Evolutionary conservation across 345 rosid genomes (phyloP).

Genomic region (Rhodamnia rubescens): DNA sequence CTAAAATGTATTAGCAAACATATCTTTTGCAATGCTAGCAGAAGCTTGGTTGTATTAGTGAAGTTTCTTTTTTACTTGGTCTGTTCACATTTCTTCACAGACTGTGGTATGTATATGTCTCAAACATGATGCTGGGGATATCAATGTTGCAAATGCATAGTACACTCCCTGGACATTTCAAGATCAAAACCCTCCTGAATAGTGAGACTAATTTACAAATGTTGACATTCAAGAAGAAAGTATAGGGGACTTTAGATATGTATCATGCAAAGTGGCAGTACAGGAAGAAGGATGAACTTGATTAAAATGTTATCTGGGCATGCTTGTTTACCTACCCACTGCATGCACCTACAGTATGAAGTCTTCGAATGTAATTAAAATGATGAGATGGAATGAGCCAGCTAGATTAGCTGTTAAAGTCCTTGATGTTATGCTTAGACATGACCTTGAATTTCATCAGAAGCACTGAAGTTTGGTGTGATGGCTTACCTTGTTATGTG

Average conservation of each 20-base stretch:
- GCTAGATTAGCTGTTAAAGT: background rate
- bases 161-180: background rate
- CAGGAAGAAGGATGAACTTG: background rate
- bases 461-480: background rate
- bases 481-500: background rate
- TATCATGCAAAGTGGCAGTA: background rate
- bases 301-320: background rate
- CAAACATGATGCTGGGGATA: background rate
- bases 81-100: background rate
- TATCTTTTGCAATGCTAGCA: background rate
- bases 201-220: background rate
- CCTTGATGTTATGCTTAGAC: background rate
- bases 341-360: background rate
- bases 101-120: background rate
- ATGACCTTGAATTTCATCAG: background rate
- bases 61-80: background rate
- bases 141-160: background rate
- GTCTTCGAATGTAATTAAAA: background rate
- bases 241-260: background rate
- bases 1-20: background rate
- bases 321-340: background rate
- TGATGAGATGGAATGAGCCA: background rate
- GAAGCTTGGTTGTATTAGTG: background rate
- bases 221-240: background rate
- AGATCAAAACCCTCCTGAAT: background rate